Conservation (phyloP, 176 grass and related monocot species). For the Zea mays region Zm-B73-REFERENCE-NAM-5.0 NC_050104.1:52816501-52817000, state of each 20-base stretch:
- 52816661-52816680: not conserved
- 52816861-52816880: not conserved
- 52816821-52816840: not conserved
- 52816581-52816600: slow-evolving; percentile 43
- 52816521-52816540: not conserved
- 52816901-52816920: not conserved
- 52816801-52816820: not conserved
- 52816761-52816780: not conserved
- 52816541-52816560: slow-evolving; percentile 16
- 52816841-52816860: not conserved
- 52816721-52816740: no score
- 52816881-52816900: not conserved
- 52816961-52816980: not conserved
- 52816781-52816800: not conserved
- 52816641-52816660: slow-evolving; percentile 17
- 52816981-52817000: not conserved
- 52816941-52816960: slow-evolving; percentile 8
- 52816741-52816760: not conserved
- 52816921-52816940: not conserved
- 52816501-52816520: not conserved
- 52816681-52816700: not conserved
- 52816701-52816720: no score
- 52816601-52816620: slow-evolving; percentile 44
- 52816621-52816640: slow-evolving; percentile 24
- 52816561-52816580: slow-evolving; percentile 32